Percentiles rank a stretch among this genome's conserved stretches.
These are phyloP conservation scores for Heterotrichella gracilis DNA, from an alignment of 352 stramenopile species.

Conservation along the genomic window DNA sequence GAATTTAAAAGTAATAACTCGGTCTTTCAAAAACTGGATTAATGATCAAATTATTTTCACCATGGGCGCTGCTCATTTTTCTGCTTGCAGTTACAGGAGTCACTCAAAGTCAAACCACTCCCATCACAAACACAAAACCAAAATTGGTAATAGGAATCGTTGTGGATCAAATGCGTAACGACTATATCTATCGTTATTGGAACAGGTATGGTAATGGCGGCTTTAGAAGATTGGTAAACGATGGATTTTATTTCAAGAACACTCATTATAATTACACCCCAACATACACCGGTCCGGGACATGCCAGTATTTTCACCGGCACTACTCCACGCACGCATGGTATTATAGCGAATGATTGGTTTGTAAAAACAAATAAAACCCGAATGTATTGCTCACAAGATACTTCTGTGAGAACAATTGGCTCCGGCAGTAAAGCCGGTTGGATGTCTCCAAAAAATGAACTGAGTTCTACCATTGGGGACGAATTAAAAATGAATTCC, in stretches of 20 bases:
- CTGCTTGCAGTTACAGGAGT: not conserved
- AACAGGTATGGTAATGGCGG: not conserved
- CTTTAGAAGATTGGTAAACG: slow-evolving; percentile 5
- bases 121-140: not conserved
- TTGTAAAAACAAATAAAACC: not conserved
- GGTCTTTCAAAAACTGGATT: slow-evolving; percentile 2
- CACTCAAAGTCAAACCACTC: not conserved
- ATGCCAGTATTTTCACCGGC: not conserved
- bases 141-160: not conserved
- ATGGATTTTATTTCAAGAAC: not conserved
- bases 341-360: not conserved
- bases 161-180: not conserved
- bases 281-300: not conserved
- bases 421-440: not conserved
- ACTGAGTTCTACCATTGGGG: not conserved
- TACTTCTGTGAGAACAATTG: not conserved
- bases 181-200: slow-evolving; percentile 6
- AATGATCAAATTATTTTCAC: not conserved
- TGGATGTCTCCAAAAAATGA: not conserved
- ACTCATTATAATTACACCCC: not conserved
- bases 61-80: not conserved
- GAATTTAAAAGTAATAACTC: slow-evolving; percentile 10
- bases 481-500: not conserved
- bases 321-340: not conserved
- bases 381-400: not conserved